A percentile compares a stretch with the other conserved stretches of the same genome.
phyloP scores from a whole-genome alignment of 2,329 filamentous ascomycete species.

The Colletotrichum horii region DNA sequence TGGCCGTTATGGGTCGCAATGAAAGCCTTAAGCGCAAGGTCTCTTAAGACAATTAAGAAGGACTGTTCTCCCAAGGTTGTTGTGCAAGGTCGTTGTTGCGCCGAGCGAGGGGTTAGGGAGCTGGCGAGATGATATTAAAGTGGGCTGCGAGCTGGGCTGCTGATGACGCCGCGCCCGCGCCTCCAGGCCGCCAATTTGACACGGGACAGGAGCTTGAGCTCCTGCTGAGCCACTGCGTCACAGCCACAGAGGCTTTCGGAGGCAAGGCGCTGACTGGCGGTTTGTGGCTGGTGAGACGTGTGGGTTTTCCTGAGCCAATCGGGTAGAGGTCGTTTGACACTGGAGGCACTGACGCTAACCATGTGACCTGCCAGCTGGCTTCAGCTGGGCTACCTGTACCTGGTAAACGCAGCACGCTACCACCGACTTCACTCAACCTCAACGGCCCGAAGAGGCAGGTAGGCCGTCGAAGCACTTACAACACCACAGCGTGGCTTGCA shows the following conservation, averaged over 20 bases:
- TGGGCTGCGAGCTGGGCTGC: conserved; percentile 18
- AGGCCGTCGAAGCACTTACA: not conserved
- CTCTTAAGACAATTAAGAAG: not conserved
- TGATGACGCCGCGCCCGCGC: conserved; percentile 25
- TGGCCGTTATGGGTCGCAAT: not conserved
- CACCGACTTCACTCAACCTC: not conserved
- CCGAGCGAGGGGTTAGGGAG: conserved; percentile 20
- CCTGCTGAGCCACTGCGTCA: conserved; percentile 12
- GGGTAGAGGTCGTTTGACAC: not conserved
- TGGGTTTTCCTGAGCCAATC: not conserved
- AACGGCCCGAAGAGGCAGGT: not conserved
- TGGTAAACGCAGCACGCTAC: no score
- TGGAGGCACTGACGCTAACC: not conserved
- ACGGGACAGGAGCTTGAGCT: not conserved
- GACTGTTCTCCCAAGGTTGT: conserved; percentile 12
- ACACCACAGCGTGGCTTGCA: not conserved
- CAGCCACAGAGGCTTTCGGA: not conserved
- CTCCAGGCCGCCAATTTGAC: not conserved
- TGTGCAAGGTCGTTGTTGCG: conserved; percentile 10
- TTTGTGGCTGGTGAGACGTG: not conserved
- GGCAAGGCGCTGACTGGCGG: not conserved
- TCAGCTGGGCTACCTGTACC: not conserved
- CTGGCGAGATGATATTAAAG: conserved; percentile 23
- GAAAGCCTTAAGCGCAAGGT: not conserved
- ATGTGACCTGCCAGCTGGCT: not conserved